Conservation (phyloP, 176 grass and related monocot genomes). For the Otatea glauca region DNA sequence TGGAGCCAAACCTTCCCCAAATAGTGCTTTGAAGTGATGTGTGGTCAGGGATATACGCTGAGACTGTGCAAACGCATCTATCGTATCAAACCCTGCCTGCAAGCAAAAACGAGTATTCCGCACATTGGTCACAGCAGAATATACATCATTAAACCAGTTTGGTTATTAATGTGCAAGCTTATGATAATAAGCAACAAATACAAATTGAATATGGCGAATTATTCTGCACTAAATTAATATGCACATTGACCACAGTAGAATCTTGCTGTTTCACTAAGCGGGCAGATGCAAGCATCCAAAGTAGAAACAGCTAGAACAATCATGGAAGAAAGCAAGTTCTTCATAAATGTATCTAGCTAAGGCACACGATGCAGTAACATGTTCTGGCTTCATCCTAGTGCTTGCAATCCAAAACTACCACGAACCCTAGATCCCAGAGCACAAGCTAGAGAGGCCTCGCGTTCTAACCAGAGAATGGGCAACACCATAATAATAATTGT, state of each 20-base stretch:
- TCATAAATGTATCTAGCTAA: neutral
- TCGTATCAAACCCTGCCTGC: slow-evolving; percentile 96
- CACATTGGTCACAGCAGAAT: no score
- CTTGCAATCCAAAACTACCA: neutral
- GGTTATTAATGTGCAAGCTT: neutral
- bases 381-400: neutral
- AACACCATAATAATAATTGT: neutral
- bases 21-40: slow-evolving; percentile 80
- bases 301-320: neutral
- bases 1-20: slow-evolving; percentile 64
- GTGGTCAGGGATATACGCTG: slow-evolving; percentile 66
- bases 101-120: neutral
- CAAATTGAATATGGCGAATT: neutral
- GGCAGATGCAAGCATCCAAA: neutral
- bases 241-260: neutral
- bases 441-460: neutral
- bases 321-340: neutral
- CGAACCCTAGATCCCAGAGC: neutral
- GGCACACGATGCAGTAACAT: neutral
- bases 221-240: neutral
- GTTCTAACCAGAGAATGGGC: neutral
- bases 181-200: neutral
- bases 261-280: neutral
- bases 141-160: neutral
- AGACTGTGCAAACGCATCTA: slow-evolving; percentile 80